Evolutionary conservation across 2,329 filamentous ascomycete species (phyloP).

Genomic region (Talaromyces amestolkiae): DNA sequence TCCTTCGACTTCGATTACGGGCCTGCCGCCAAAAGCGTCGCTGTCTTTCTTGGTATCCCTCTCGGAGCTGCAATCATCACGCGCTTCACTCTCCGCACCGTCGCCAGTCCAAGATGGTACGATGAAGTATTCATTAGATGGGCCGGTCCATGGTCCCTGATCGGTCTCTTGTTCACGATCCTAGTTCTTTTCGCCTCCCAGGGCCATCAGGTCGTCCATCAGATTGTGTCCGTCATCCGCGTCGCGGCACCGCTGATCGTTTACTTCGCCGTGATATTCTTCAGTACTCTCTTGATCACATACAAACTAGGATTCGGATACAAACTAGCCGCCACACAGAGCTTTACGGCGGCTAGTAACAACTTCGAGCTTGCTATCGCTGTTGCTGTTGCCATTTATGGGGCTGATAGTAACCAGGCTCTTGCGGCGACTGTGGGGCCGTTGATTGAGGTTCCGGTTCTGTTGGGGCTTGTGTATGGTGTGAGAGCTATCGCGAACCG

Average conservation of each 20-base stretch:
- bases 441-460: constrained; percentile 79
- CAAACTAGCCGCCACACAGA: constrained; percentile 68
- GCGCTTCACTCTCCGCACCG: constrained; percentile 59
- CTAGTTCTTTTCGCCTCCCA: constrained; percentile 82
- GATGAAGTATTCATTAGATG: constrained; percentile 67
- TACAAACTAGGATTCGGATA: constrained; percentile 72
- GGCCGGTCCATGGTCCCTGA: constrained; percentile 70
- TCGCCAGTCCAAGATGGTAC: constrained; percentile 60
- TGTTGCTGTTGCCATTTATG: constrained; percentile 78
- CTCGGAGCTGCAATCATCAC: constrained; percentile 77
- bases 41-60: constrained; percentile 80
- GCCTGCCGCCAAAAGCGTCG: constrained; percentile 74
- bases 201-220: constrained; percentile 71
- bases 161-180: constrained; percentile 85
- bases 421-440: constrained; percentile 81
- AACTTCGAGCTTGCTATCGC: constrained; percentile 93
- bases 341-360: constrained; percentile 86
- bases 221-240: constrained; percentile 77
- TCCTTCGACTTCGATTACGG: constrained; percentile 56
- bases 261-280: constrained; percentile 77
- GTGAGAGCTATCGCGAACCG: constrained; percentile 57
- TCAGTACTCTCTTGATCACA: constrained; percentile 61
- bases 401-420: constrained; percentile 73
- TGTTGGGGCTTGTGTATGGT: constrained; percentile 74
- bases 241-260: constrained; percentile 78